These are phyloP conservation scores for Fusarium equiseti DNA, from an alignment of 2,329 filamentous ascomycete species.

Conservation along the genomic window DNA sequence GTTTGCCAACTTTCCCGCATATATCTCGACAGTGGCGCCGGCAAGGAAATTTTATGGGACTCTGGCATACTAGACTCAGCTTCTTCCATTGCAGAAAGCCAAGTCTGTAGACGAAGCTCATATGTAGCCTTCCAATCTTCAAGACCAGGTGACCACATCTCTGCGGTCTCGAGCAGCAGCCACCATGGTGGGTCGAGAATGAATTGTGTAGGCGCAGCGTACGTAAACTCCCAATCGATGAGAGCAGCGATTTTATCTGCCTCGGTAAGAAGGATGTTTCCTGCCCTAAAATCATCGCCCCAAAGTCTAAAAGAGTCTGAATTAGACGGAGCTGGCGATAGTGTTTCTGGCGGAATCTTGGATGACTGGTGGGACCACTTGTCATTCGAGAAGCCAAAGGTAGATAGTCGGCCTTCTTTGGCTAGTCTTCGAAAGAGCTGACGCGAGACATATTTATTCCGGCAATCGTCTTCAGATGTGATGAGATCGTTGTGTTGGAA, in stretches of 20 bases:
- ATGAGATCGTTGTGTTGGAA: slow-evolving; percentile 58
- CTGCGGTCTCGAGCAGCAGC: not conserved
- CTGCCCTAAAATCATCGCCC: slow-evolving; percentile 52
- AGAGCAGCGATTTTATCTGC: slow-evolving; percentile 30
- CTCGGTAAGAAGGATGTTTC: slow-evolving; percentile 51
- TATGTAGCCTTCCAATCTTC: not conserved
- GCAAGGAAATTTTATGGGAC: not conserved
- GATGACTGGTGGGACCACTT: slow-evolving; percentile 48
- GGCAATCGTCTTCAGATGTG: slow-evolving; percentile 53
- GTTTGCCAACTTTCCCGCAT: not conserved
- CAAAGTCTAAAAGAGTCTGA: slow-evolving; percentile 45
- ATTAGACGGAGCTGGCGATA: slow-evolving; percentile 35
- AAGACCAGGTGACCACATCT: not conserved
- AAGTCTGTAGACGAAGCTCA: not conserved
- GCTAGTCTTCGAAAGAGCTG: slow-evolving; percentile 55
- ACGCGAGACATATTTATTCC: slow-evolving; percentile 58
- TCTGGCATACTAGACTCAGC: not conserved
- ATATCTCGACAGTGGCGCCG: not conserved
- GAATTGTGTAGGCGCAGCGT: slow-evolving; percentile 53
- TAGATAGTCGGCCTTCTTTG: slow-evolving; percentile 43
- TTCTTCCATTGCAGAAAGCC: not conserved
- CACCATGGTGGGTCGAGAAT: slow-evolving; percentile 48
- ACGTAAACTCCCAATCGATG: slow-evolving; percentile 58
- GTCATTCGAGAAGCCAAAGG: slow-evolving; percentile 48
- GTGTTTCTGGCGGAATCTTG: slow-evolving; percentile 6